Evolutionary conservation across 2,329 filamentous ascomycete genomes (phyloP), one percentile per base, ranked within the genome.

Genomic region (Nothophaeocryptopus gaeumannii): DNA sequence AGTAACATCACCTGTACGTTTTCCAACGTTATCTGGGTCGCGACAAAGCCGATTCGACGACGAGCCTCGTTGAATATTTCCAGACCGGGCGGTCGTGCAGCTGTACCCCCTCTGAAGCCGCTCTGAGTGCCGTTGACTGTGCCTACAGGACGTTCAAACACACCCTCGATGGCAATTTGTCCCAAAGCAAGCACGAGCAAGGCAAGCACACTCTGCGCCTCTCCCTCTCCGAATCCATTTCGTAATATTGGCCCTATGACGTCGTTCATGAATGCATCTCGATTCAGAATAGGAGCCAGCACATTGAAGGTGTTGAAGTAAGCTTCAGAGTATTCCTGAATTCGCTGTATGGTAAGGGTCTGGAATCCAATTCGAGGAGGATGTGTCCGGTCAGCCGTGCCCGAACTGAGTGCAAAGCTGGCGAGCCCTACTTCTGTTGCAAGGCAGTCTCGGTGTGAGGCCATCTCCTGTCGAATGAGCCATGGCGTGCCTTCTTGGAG

Each of bases 251-350:
- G 64, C 1, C 69, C 65, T 8, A 83, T 61, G 2, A 71, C 75
- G 33, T 74, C 70, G 7, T 72, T 70, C 54, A 74, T 67, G 62
- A 84, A 84, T 15, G 66, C 68, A 31, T 79, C 74, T n/a, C 78
- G 71, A 54, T 83, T 79, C 60, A 84, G 70, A 33, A 84, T 74
- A 0, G 81, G 81, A 57, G 78, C 77, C 11, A 82, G 60, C 10
- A 80, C 70, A 60, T 84, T 83, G 66, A 81, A 80, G 1, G 74
- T 78, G 57, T 81, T 76, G 60, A 84, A 84, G 59, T 80, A 84
- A 0, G 74, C 72, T 41, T 77, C 78, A 50, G 74, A 73, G 33
- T 80, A 69, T 16, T 70, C 68, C 50, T 76, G 72, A 66, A 83
- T 77, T 2, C 70, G 69, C 5, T 79, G 76, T 63, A 74, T 74